Base-by-base conservation (phyloP, 805 yeast genomes). In the Yueomyces sinensis region DNA sequence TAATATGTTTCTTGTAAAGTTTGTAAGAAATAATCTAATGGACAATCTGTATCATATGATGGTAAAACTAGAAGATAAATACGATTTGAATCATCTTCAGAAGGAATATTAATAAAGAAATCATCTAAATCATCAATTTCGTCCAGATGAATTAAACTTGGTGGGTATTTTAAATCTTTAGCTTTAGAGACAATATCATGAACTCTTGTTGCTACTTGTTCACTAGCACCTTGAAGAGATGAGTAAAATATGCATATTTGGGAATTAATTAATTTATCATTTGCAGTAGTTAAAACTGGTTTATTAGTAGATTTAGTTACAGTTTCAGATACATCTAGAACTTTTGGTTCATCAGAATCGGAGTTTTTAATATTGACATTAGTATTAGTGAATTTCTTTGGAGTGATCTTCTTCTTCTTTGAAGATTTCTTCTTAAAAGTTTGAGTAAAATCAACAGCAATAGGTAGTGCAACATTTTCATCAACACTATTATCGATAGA, bases 1-100 rank as follows among this genome's bases (percentile, higher is more conserved):
- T 78, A 77, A 40, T 72, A 72, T 2, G 93, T 83, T 36, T 86
- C 95, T 41, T 72, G 67, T 43, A 86, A 62, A 30, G 82, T 75
- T 46, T 82, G 93, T 37, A 86, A 61, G 54, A 84, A 83, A 50
- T 74, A 87, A 55, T 86, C 96, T 23, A 87, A 66, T 13, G 96
- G 95, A 1, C 93, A 82, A 54, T 86, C 96, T 0, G 87, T 81
- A 43, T 84, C 95, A 51, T 86, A 86, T 0, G 95, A 83, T 2
- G 96, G 96, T 23, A 86, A 62, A 13, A 86, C 82, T 38, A 86
- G 43, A 27, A 87, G 52, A 47, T 83, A 86, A 11, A 83, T 58
- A 29, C 70, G 58, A 36, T 74, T 68, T 11, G 13, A 6, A n/a
- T 25, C 13, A 13, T 25, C 14, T 4, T 55, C 55, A 22, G 49